Base-by-base conservation (phyloP, 192 early-diverging fungal genomes). In the Coemansia sp. region DNA sequence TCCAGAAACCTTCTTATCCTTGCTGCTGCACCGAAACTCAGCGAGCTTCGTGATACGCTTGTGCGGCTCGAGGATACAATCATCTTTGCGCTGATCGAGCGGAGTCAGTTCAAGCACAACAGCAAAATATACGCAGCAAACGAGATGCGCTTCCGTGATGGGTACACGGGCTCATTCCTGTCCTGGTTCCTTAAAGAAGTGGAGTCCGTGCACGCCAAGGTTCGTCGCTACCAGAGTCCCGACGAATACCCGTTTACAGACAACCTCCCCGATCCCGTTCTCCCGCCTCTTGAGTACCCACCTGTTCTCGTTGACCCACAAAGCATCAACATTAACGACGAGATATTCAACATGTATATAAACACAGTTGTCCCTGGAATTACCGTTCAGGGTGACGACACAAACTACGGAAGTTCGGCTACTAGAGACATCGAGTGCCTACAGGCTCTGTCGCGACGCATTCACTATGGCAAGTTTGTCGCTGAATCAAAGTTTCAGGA, bases 381-480 rank as follows among this genome's bases (percentile, higher is more conserved):
- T 46, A 93, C 91, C 60, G 46, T 61, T 0, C 19, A 58, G 1
- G 89, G 87, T 0, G 92, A 94, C 68, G 96, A 99, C 67, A 65
- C 67, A 13, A 94, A 99, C 76, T 92, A 98, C 73, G 96, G 96
- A 19, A 88, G 87, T 10, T 82, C 93, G n/a, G 90, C 95, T 7
- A 96, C 95, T 21, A 85, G 89, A 49, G 96, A 99, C 71, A 88
- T 94, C 14, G 91, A 94, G 47, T 92, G 89, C 19, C 71, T 99
- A 19, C 96, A 99, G 74, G 84, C 91, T 0, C 80, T 99, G 25
- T 92, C 89, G 59, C 83, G 91, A 43, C 83, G 96, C 55, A 96
- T 99, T 61, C 96, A 99, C 77, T 95, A 93, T 60, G 96, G 93
- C 48, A 98, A 96, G 69, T 99, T 94, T 67, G 89, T 96, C 24